Evolutionary conservation across 2,329 filamentous ascomycete species (phyloP).

Genomic region (Cordyceps militaris): DNA sequence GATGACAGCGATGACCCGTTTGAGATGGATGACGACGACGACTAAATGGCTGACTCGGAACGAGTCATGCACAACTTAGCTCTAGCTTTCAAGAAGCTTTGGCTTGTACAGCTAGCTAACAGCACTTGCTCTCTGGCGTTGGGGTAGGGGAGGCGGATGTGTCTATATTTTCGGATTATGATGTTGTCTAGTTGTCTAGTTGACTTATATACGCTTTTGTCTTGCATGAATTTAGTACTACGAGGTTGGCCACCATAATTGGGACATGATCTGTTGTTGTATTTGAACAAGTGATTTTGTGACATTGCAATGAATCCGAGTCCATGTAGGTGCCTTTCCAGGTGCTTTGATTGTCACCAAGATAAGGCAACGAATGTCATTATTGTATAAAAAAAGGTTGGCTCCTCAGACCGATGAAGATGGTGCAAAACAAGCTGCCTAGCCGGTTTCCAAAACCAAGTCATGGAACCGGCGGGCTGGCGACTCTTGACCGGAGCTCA

Average conservation of each 20-base stretch:
- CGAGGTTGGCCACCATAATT: not conserved
- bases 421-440: not conserved
- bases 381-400: too few relatives aligned
- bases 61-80: not conserved
- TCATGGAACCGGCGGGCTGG: not conserved
- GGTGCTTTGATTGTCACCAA: too few relatives aligned
- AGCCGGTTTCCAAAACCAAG: not conserved
- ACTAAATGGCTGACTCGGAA: not conserved
- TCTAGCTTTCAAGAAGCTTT: not conserved
- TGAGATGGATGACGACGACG: conserved; percentile 37
- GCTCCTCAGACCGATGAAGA: not conserved
- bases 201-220: conserved; percentile 2
- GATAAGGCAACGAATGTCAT: too few relatives aligned
- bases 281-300: not conserved
- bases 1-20: conserved; percentile 40
- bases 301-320: too few relatives aligned
- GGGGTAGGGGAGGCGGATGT: not conserved
- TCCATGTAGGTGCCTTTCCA: too few relatives aligned
- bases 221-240: not conserved
- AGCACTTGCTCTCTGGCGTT: conserved; percentile 1
- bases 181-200: not conserved
- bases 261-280: not conserved
- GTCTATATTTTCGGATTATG: not conserved
- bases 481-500: not conserved
- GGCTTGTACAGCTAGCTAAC: not conserved